phyloP scores from a whole-genome alignment of 192 early-diverging fungal genomes.

The Oehlia diaphana region DNA sequence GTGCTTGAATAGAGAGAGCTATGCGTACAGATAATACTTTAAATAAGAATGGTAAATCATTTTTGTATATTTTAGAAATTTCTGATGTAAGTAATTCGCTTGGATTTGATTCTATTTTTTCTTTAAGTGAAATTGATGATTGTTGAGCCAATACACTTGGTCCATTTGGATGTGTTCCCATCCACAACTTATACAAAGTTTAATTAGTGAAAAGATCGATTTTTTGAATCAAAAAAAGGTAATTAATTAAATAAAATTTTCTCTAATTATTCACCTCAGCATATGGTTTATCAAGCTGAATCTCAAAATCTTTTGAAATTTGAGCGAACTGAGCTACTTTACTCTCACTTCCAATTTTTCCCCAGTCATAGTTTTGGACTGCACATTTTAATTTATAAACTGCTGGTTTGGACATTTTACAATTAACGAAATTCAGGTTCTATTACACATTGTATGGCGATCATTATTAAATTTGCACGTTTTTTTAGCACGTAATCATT shows the following conservation, averaged over 20 bases:
- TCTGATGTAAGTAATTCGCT: slow-evolving; percentile 47
- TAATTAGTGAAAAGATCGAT: neutral
- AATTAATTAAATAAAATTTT: neutral
- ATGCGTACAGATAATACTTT: slow-evolving; percentile 88
- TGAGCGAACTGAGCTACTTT: slow-evolving; percentile 87
- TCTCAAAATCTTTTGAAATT: slow-evolving; percentile 48
- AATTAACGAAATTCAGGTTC: too few species aligned
- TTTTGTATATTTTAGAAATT: slow-evolving; percentile 62
- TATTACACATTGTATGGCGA: too few species aligned
- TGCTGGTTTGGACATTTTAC: neutral
- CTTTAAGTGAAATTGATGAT: slow-evolving; percentile 54
- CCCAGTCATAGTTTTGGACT: slow-evolving; percentile 97
- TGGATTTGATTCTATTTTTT: slow-evolving; percentile 57
- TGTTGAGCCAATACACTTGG: slow-evolving; percentile 61
- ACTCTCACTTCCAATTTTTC: slow-evolving; percentile 76
- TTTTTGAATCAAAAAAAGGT: neutral
- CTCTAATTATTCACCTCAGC: slow-evolving; percentile 66
- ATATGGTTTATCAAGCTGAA: slow-evolving; percentile 75
- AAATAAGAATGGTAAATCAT: slow-evolving; percentile 95
- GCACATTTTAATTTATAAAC: slow-evolving; percentile 67
- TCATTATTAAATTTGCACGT: too few species aligned
- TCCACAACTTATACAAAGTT: slow-evolving; percentile 73
- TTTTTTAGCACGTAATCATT: too few species aligned
- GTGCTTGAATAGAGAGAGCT: slow-evolving; percentile 97
- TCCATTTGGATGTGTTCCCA: slow-evolving; percentile 96